These are phyloP conservation scores for Cenchrus fungigraminus DNA, from an alignment of 176 grass and related monocot genomes.

Conservation along the genomic window DNA sequence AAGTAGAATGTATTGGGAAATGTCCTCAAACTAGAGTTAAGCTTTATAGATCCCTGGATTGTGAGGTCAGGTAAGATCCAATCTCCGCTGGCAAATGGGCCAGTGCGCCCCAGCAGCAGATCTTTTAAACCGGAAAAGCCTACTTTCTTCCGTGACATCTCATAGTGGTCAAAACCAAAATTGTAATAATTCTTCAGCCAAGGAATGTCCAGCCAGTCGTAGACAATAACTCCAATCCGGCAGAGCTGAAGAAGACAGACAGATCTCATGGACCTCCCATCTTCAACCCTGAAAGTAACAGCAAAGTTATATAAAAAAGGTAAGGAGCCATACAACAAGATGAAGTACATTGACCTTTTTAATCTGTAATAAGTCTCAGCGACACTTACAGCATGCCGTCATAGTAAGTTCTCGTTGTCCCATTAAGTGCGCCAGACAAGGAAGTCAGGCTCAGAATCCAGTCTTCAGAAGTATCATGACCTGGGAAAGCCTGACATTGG, in stretches of 20 bases:
- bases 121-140: conserved; percentile 75
- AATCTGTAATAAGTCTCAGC: background rate
- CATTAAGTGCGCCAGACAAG: conserved; percentile 91
- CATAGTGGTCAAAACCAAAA: conserved; percentile 95
- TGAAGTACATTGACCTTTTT: conserved; percentile 2
- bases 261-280: conserved; percentile 81
- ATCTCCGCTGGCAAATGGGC: conserved; percentile 84
- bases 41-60: conserved; percentile 77
- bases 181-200: conserved; percentile 98
- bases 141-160: conserved; percentile 82
- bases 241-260: conserved; percentile 89
- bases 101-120: conserved; percentile 73
- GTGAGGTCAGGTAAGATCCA: conserved; percentile 99
- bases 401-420: conserved; percentile 96
- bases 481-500: conserved; percentile 72
- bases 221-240: conserved; percentile 83
- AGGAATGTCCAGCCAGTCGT: conserved; percentile 90
- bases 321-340: background rate
- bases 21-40: conserved; percentile 66
- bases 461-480: conserved; percentile 87
- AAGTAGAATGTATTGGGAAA: conserved; percentile 97
- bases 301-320: background rate
- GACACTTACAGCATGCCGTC: conserved; percentile 93
- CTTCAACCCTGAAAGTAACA: conserved; percentile 73
- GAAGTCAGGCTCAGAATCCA: conserved; percentile 97